phyloP scores from a whole-genome alignment of 768 basidiomycete species.

The Sporobolomyces phaffii region DNA sequence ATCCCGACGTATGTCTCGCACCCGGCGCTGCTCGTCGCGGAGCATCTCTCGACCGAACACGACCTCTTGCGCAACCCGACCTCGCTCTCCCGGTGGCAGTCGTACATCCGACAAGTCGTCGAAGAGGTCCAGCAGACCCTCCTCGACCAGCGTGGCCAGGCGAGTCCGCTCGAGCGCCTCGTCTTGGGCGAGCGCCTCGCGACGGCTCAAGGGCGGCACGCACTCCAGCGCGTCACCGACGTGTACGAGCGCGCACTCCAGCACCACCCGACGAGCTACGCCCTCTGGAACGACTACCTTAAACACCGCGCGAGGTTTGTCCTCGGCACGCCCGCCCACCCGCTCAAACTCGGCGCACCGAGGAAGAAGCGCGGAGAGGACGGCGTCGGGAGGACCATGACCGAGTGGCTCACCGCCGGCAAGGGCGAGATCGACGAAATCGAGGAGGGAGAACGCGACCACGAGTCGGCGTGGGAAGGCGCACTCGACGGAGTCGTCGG shows the following conservation, averaged over 20 bases:
- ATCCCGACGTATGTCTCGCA: slow-evolving; percentile 74
- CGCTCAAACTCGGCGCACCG: slow-evolving; percentile 72
- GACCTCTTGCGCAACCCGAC: slow-evolving; percentile 84
- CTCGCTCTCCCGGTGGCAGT: slow-evolving; percentile 90
- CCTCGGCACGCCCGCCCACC: slow-evolving; percentile 55
- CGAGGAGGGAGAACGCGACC: slow-evolving; percentile 36
- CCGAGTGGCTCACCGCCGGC: slow-evolving; percentile 35
- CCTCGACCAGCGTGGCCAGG: slow-evolving; percentile 38
- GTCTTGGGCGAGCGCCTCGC: slow-evolving; percentile 71
- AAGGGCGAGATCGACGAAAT: slow-evolving; percentile 45
- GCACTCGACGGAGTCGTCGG: slow-evolving; percentile 84
- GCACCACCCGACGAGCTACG: slow-evolving; percentile 84
- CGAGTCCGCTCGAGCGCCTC: slow-evolving; percentile 48
- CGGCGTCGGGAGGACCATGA: slow-evolving; percentile 47
- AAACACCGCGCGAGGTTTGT: slow-evolving; percentile 76
- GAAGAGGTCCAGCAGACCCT: slow-evolving; percentile 55
- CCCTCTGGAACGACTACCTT: slow-evolving; percentile 91
- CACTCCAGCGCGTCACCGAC: slow-evolving; percentile 76
- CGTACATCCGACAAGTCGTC: slow-evolving; percentile 68
- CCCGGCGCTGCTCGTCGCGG: slow-evolving; percentile 63
- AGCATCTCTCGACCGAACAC: slow-evolving; percentile 83
- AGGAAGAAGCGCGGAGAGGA: slow-evolving; percentile 72
- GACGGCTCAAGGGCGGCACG: slow-evolving; percentile 63
- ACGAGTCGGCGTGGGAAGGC: slow-evolving; percentile 59
- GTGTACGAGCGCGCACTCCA: slow-evolving; percentile 88